Evolutionary conservation across 352 stramenopile species (phyloP), one percentile per base, ranked within the genome.

Genomic region (Thalassiosira oceanica): DNA sequence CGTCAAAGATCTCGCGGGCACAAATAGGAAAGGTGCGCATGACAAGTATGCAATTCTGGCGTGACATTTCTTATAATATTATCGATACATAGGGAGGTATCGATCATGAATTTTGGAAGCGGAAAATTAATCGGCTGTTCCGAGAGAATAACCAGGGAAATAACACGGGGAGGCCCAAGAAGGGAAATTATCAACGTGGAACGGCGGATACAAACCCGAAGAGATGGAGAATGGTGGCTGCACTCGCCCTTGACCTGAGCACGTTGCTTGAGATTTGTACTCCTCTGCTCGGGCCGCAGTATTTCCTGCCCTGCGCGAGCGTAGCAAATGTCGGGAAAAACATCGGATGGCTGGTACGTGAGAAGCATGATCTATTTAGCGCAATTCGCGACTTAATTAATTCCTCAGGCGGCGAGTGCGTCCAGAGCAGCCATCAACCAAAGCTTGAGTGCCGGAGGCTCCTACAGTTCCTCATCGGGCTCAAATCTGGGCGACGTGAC

Each of bases 401-500:
- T n/a, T n/a, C n/a, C n/a, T n/a, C n/a, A n/a, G n/a, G 94, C 94
- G 27, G 93, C 94, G 0, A 96, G 88, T 75, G 96, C 95, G 29
- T 97, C 92, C 53, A 85, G 94, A 16, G 96, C 95, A 1, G 91
- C 91, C 3, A 94, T 98, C 55, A 94, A 98, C 80, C 94, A 96
- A 68, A 93, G 93, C 31, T 93, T 98, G 20, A 85, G 92, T 15
- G 75, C 68, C 24, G 27, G 33, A 39, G 65, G 67, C 20, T 29
- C 36, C 7, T 8, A 37, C 8, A n/a, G 8, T 37, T 0, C 27
- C 13, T 15, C 39, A 49, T 15, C 36, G 8, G 61, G 42, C 35
- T 61, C 28, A 41, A 98, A 98, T 81, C 83, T 98, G 24, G 95
- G 93, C 2, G 96, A 98, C 81, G 86, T 98, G 18, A 98, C 96